These are phyloP conservation scores for Tulasnella sp. DNA, from an alignment of 768 basidiomycete species.

Conservation along the genomic window DNA sequence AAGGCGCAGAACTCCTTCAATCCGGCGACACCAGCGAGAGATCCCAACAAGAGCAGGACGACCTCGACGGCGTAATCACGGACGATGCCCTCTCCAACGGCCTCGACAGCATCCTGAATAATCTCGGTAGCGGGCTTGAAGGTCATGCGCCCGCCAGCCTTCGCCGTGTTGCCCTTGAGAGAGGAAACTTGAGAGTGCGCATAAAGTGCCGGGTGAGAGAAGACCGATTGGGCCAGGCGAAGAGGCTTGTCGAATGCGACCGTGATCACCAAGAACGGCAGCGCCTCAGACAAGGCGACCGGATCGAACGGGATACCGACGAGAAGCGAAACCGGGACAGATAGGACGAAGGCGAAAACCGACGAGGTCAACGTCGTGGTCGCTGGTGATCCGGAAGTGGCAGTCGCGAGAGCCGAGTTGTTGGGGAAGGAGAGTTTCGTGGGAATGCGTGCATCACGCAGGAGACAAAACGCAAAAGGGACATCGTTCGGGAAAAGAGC, in stretches of 20 bases:
- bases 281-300: conserved; percentile 86
- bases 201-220: conserved; percentile 61
- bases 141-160: conserved; percentile 10
- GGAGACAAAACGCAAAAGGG: conserved; percentile 27
- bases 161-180: conserved; percentile 10
- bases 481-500: conserved; percentile 29
- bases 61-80: conserved; percentile 93
- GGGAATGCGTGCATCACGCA: conserved; percentile 20
- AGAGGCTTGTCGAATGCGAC: conserved; percentile 98
- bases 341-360: conserved; percentile 76
- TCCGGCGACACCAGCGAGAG: conserved; percentile 80
- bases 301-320: conserved; percentile 88
- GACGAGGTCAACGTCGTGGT: conserved; percentile 76
- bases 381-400: conserved; percentile 35
- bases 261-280: conserved; percentile 96
- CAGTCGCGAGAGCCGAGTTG: neutral
- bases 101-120: conserved; percentile 75
- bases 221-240: conserved; percentile 82
- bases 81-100: conserved; percentile 77
- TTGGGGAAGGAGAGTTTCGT: conserved; percentile 7
- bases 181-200: conserved; percentile 33
- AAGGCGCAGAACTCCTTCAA: conserved; percentile 92
- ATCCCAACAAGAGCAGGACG: conserved; percentile 81
- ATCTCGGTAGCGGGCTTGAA: conserved; percentile 74
- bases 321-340: conserved; percentile 70